Evolutionary conservation across 1,284 basidiomycete species (phyloP), one percentile per base, ranked within the genome.

Genomic region (Ceratobasidium sp.): DNA sequence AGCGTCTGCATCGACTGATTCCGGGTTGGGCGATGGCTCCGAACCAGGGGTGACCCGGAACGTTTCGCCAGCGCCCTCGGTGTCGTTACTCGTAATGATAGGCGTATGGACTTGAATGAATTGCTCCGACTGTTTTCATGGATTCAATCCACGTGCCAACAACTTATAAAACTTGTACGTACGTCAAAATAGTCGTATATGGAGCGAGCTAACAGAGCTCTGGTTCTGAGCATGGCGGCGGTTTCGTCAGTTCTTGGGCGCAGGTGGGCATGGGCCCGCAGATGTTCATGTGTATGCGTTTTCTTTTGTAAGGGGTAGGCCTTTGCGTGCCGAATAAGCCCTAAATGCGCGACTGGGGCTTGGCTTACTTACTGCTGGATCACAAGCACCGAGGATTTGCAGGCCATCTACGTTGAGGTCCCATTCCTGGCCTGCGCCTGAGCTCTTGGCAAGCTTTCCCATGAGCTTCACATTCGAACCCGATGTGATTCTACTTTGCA

Each of bases 21-120:
- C 17, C 10, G 45, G 20, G 7, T 57, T 35, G 31, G 71, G 43
- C 13, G 71, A 34, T 3, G 69, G 35, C 13, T 64, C 72, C 54
- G 54, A 73, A 34, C 40, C 67, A 74, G 65, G 75, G 8, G 82
- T 80, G 40, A 98, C 82, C 13, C 86, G 85, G 77, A 99, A 99
- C 0, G 92, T 88, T 79, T 98, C 95, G 20, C 97, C 96, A 2
- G 92, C 96, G n/a, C 96, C 97, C 82, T 99, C 96, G 73, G 95
- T 96, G 78, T 99, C 97, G 72, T 88, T 94, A 7, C 88, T 86
- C 0, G 96, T 98, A 42, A 98, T 80, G 49, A 98, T 84, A 0
- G 97, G 96, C 0, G 94, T 91, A 73, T 96, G 89, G 17, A 87
- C 83, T 74, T 92, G 87, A 53, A 84, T 80, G 77, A 97, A 98